Base-by-base conservation (phyloP, 176 grass and related monocot species). In the Hyparrhenia diplandra region DNA sequence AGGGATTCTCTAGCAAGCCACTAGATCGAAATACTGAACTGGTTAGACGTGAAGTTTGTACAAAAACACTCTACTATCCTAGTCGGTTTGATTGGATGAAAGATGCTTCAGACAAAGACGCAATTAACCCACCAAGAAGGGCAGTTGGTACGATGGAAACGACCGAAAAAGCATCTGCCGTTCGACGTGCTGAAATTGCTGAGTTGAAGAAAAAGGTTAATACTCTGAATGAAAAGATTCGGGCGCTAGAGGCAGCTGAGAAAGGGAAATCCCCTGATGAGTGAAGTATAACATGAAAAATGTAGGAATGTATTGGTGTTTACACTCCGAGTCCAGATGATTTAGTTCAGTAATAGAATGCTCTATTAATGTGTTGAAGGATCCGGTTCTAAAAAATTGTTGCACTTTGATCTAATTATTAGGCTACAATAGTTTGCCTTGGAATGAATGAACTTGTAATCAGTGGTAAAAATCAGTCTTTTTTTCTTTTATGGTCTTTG, bases 11-110 rank as follows among this genome's bases (percentile, higher is more conserved):
- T 39, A 52, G 10, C 34, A 70, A 23, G 8, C 35, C n/a, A 35
- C 36, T 41, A 9, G 14, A 42, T 43, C 67, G 36, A 71, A 81
- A 60, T 59, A 29, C 52, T 61, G 17, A 32, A 45, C 2, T 60
- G 17, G 27, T 45, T 40, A 81, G 41, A 18, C 42, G 16, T 21
- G 58, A 29, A 24, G 14, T 87, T 71, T 77, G 54, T 34, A 55
- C 73, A 35, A 63, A 76, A 30, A 87, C 24, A 6, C 52, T 70
- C 6, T 81, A 87, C 59, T 86, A 86, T 46, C 71, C 61, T 27
- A 51, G 54, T 62, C 10, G n/a, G 37, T 62, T 51, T 76, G 63
- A 42, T 14, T 23, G 23, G 4, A n/a, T 24, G 16, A 76, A 67
- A 76, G 78, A 61, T 4, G 11, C 49, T 11, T 54, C 45, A n/a